A percentile compares a stretch with the other conserved stretches of the same genome.
Evolutionary conservation across 2,329 filamentous ascomycete species (phyloP).

Genomic region (Penicillium concentricum): DNA sequence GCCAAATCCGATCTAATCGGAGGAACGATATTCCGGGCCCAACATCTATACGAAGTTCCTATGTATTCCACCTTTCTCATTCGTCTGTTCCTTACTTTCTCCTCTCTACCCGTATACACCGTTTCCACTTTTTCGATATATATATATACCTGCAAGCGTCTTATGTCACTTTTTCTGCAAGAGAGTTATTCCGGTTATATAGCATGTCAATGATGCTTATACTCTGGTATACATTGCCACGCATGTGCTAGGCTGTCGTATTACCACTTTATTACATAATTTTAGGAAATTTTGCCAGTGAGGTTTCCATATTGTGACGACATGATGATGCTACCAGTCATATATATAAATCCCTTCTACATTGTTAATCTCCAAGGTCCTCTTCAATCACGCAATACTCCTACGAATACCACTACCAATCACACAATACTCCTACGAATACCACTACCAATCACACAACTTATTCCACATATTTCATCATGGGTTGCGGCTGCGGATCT

Average conservation of each 20-base stretch:
- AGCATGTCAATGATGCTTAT: not conserved
- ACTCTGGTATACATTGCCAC: not conserved
- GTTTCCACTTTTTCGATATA: too few species aligned
- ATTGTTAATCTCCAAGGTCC: not conserved
- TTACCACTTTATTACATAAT: not conserved
- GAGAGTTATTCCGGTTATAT: not conserved
- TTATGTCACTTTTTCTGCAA: too few species aligned
- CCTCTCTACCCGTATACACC: too few species aligned
- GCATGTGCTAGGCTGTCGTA: too few species aligned
- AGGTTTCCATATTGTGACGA: not conserved
- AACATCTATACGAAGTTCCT: too few species aligned
- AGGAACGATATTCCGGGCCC: too few species aligned
- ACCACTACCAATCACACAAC: not conserved
- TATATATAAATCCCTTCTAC: constrained; percentile 11
- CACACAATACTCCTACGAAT: too few species aligned
- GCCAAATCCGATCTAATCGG: too few species aligned
- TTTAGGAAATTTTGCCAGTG: not conserved
- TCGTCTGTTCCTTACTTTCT: too few species aligned
- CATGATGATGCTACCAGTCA: constrained; percentile 22
- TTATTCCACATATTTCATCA: constrained; percentile 15
- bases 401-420: too few species aligned
- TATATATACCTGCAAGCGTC: too few species aligned
- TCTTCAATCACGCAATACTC: not conserved
- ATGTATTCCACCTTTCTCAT: too few species aligned
- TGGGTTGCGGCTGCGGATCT: constrained; percentile 38